These are phyloP conservation scores for Xerocomus minutiporus DNA, from an alignment of 1,284 basidiomycete species.

Conservation along the genomic window DNA sequence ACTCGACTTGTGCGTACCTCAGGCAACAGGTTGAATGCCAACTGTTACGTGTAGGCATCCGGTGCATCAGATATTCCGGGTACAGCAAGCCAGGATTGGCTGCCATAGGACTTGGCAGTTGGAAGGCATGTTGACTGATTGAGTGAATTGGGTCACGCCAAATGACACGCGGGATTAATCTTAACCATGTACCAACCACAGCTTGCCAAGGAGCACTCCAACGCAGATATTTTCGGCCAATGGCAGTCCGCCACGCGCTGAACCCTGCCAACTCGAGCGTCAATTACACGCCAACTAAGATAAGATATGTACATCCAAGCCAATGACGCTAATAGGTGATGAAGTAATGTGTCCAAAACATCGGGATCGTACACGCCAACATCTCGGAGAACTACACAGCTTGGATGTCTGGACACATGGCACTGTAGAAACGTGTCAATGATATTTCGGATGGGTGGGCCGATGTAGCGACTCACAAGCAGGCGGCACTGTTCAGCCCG, in stretches of 20 bases:
- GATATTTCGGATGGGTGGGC: background rate
- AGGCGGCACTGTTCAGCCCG: background rate
- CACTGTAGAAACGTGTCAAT: slow-evolving; percentile 5
- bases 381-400: background rate
- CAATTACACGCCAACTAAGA: slow-evolving; percentile 1
- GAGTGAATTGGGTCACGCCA: background rate
- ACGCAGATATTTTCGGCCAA: background rate
- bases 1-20: background rate
- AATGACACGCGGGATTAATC: background rate
- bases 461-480: slow-evolving; percentile 9
- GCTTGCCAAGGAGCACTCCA: slow-evolving; percentile 21
- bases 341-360: slow-evolving; percentile 7
- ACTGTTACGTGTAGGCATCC: background rate
- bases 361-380: background rate
- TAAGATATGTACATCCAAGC: slow-evolving; percentile 14
- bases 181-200: slow-evolving; percentile 4
- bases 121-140: background rate
- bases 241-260: background rate
- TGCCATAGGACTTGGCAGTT: background rate
- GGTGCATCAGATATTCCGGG: background rate
- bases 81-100: background rate
- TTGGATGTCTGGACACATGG: background rate
- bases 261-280: background rate
- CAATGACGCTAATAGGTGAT: background rate
- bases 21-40: background rate